phyloP scores from a whole-genome alignment of 371 early-diverging fungal species.

The Syncephalastrum racemosum region DNA sequence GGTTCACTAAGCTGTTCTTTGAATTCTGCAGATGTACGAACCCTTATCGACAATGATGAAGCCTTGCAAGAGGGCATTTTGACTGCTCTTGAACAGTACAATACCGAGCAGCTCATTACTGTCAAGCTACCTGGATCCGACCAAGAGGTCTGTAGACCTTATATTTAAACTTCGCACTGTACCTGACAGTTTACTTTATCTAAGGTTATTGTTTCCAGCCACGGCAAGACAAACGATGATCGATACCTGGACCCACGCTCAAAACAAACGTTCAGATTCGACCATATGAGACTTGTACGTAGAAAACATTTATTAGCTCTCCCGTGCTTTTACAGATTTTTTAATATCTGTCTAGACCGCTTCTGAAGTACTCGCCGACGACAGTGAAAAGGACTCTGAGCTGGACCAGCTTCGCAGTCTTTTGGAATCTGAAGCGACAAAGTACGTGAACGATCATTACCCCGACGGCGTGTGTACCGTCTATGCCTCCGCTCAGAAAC shows the following conservation, averaged over 20 bases:
- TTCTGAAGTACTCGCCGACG: no score
- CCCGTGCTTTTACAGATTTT: no score
- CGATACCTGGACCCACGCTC: conserved; percentile 77
- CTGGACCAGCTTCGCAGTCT: no score
- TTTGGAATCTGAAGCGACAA: conserved; percentile 35
- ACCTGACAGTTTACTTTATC: neutral
- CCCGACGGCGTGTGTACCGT: conserved; percentile 74
- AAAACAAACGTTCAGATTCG: conserved; percentile 66
- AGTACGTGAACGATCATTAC: conserved; percentile 78
- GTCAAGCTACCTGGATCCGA: conserved; percentile 65
- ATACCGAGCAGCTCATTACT: conserved; percentile 79
- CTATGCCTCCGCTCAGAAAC: conserved; percentile 45
- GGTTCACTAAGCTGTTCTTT: neutral
- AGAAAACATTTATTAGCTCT: neutral
- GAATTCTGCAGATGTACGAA: conserved; percentile 75
- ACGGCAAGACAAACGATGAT: conserved; percentile 62
- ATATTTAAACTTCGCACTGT: neutral
- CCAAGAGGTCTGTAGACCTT: conserved; percentile 51
- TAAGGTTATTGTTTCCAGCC: conserved; percentile 77
- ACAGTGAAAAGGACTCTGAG: no score
- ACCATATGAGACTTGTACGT: conserved; percentile 72
- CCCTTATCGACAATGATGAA: conserved; percentile 80
- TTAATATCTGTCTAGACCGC: no score
- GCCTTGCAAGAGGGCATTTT: conserved; percentile 71
- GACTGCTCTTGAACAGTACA: conserved; percentile 78